Evolutionary conservation across 192 early-diverging fungal genomes (phyloP).

Genomic region (Coemansia biformis): DNA sequence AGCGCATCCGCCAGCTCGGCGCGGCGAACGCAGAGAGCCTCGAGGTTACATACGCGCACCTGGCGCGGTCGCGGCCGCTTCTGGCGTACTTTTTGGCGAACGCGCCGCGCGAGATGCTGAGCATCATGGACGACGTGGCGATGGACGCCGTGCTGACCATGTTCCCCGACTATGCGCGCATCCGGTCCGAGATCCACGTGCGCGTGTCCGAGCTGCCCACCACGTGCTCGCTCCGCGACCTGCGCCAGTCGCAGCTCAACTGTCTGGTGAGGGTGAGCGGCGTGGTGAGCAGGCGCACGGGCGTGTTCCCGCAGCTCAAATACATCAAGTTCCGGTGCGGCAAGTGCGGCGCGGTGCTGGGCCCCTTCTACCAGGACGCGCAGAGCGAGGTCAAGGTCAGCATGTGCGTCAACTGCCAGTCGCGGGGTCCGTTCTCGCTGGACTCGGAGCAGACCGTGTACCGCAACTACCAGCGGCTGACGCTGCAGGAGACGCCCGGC

Average conservation of each 20-base stretch:
- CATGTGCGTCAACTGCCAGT: conserved; percentile 83
- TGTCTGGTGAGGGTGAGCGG: conserved; percentile 85
- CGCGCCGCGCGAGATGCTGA: conserved; percentile 80
- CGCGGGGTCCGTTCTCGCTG: conserved; percentile 83
- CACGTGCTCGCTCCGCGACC: conserved; percentile 78
- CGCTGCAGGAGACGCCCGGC: conserved; percentile 93
- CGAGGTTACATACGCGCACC: conserved; percentile 80
- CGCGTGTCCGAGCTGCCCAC: conserved; percentile 85
- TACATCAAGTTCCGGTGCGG: conserved; percentile 93
- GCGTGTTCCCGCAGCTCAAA: conserved; percentile 96
- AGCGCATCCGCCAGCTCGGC: conserved; percentile 83
- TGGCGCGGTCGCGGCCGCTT: conserved; percentile 71
- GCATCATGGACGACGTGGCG: conserved; percentile 90
- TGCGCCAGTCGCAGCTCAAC: conserved; percentile 89
- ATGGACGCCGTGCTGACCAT: conserved; percentile 83
- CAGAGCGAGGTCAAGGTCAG: conserved; percentile 77
- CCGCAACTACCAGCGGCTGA: conserved; percentile 94
- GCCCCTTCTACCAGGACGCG: conserved; percentile 92
- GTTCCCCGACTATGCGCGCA: conserved; percentile 85
- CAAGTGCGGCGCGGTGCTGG: conserved; percentile 86
- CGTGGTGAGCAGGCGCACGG: conserved; percentile 87
- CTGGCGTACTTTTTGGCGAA: conserved; percentile 89
- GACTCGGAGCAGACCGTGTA: conserved; percentile 96
- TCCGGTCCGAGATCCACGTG: conserved; percentile 90
- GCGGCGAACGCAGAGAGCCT: conserved; percentile 81